phyloP scores from a whole-genome alignment of 805 yeast species.

The Huiozyma sinensis region DNA sequence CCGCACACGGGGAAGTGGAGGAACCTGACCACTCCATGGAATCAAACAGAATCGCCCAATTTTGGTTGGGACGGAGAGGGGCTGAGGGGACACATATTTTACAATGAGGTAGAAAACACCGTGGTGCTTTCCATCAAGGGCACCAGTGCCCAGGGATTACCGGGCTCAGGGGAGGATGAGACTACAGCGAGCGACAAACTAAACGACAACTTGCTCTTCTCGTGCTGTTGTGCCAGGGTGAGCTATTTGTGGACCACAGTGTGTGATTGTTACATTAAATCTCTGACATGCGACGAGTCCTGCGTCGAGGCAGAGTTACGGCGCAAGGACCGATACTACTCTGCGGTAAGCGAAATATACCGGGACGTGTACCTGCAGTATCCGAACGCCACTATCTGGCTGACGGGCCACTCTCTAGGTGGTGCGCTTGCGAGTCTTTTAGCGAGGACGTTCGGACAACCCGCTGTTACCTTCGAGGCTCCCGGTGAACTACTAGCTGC shows the following conservation, averaged over 20 bases:
- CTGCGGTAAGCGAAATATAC: constrained; percentile 68
- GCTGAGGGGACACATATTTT: constrained; percentile 83
- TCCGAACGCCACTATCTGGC: constrained; percentile 71
- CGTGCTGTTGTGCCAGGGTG: constrained; percentile 93
- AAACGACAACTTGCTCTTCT: constrained; percentile 81
- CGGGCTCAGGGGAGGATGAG: constrained; percentile 68
- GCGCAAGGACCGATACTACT: constrained; percentile 71
- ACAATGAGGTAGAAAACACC: constrained; percentile 41
- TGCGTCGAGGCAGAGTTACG: constrained; percentile 72
- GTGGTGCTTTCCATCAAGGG: constrained; percentile 84
- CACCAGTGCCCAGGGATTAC: constrained; percentile 71
- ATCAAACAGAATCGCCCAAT: constrained; percentile 38
- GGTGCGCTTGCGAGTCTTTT: constrained; percentile 74
- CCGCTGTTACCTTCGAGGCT: constrained; percentile 83
- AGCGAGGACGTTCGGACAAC: constrained; percentile 84
- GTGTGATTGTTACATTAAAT: constrained; percentile 79
- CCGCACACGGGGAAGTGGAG: constrained; percentile 83
- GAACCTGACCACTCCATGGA: constrained; percentile 56
- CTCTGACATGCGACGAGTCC: constrained; percentile 79
- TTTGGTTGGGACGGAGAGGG: constrained; percentile 88
- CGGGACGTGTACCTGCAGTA: constrained; percentile 56
- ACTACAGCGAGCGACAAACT: constrained; percentile 72
- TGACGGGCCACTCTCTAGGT: constrained; percentile 91
- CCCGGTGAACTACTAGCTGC: constrained; percentile 88
- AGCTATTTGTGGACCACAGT: constrained; percentile 89